Evolutionary conservation across 2,329 filamentous ascomycete genomes (phyloP).

Genomic region (Xylaria sp.): DNA sequence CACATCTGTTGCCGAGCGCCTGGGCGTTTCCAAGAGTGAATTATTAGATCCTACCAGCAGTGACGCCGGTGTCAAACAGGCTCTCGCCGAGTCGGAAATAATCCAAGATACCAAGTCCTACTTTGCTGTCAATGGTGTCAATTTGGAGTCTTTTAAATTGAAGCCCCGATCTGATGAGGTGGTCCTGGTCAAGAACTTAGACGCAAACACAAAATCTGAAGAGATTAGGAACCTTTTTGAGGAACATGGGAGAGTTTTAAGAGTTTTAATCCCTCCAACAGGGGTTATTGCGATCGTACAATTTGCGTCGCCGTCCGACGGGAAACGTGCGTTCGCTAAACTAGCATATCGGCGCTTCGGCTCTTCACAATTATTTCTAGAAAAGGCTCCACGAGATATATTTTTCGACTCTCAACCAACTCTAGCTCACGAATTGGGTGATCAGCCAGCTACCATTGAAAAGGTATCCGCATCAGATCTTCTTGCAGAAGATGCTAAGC

Average conservation of each 20-base stretch:
- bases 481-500: conserved; percentile 52
- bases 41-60: conserved; percentile 94
- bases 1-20: conserved; percentile 81
- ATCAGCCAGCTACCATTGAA: conserved; percentile 50
- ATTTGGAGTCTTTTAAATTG: conserved; percentile 89
- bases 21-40: conserved; percentile 90
- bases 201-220: conserved; percentile 78
- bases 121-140: conserved; percentile 85
- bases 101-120: conserved; percentile 97
- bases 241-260: conserved; percentile 80
- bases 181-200: conserved; percentile 94
- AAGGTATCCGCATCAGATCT: conserved; percentile 74
- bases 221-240: conserved; percentile 84
- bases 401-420: conserved; percentile 55
- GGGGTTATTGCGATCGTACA: conserved; percentile 95
- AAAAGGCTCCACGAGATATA: conserved; percentile 87
- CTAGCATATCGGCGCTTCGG: conserved; percentile 87
- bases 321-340: conserved; percentile 80
- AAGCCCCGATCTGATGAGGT: conserved; percentile 83
- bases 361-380: conserved; percentile 84
- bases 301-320: conserved; percentile 78
- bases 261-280: conserved; percentile 88
- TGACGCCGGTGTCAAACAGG: conserved; percentile 94
- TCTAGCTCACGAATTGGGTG: conserved; percentile 32
- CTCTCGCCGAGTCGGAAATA: conserved; percentile 92